These are phyloP conservation scores for Lenwebbia sp. DNA, from an alignment of 345 rosid species.

Conservation along the genomic window DNA sequence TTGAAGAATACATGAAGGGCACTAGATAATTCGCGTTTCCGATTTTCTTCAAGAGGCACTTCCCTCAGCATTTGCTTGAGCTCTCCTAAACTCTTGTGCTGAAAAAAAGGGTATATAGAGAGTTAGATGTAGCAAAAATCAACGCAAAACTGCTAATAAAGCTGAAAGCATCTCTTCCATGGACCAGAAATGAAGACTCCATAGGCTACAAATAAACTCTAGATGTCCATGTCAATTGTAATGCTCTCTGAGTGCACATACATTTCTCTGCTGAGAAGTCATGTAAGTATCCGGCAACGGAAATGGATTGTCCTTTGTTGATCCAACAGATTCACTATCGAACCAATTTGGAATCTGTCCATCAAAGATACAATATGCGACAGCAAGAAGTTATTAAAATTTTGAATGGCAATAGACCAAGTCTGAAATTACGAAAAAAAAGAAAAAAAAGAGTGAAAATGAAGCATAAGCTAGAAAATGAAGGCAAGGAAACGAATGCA, in stretches of 20 bases:
- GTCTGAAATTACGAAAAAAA: not conserved
- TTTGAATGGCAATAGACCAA: not conserved
- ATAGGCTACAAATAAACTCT: not conserved
- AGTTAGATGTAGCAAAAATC: not conserved
- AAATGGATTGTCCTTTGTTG: conserved; percentile 83
- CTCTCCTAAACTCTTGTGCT: conserved; percentile 78
- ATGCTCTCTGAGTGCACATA: conserved; percentile 16
- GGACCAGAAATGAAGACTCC: not conserved
- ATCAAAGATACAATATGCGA: conserved; percentile 2
- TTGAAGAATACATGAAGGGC: conserved; percentile 91
- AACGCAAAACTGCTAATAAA: not conserved
- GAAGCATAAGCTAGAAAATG: not conserved
- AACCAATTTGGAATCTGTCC: conserved; percentile 91
- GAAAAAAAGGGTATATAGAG: not conserved
- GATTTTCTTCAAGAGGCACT: conserved; percentile 74
- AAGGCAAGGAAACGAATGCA: not conserved
- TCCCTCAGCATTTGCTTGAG: conserved; percentile 63
- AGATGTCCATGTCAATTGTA: not conserved
- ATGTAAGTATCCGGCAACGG: conserved; percentile 63
- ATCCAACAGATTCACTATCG: conserved; percentile 53
- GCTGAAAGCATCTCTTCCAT: not conserved
- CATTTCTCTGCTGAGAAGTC: conserved; percentile 78
- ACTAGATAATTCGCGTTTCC: conserved; percentile 72
- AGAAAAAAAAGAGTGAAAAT: not conserved
- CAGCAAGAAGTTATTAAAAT: not conserved